Conservation (phyloP, 2,329 filamentous ascomycete genomes). For the Fusarium guadeloupense region DNA sequence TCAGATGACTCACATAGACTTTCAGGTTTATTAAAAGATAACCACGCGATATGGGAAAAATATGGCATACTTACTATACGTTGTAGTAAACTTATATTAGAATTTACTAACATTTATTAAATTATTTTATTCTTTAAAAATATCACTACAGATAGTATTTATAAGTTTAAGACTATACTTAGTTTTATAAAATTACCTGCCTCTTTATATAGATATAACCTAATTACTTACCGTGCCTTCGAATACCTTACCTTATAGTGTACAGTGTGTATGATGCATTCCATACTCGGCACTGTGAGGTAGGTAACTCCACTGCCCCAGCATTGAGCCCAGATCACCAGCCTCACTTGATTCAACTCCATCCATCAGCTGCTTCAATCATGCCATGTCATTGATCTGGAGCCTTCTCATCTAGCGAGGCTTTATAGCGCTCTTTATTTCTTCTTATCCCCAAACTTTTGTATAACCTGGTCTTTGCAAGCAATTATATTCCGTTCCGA, state of each 20-base stretch:
- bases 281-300: slow-evolving; percentile 2
- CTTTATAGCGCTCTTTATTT: not conserved
- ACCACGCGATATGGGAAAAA: no score
- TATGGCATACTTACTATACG: no score
- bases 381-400: not conserved
- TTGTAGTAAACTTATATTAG: no score
- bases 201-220: no score
- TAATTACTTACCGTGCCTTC: no score
- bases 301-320: slow-evolving; percentile 39
- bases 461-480: not conserved
- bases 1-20: no score
- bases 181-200: not conserved
- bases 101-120: no score
- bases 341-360: slow-evolving; percentile 31
- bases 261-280: not conserved
- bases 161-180: no score
- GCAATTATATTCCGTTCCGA: not conserved
- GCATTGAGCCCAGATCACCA: slow-evolving; percentile 35
- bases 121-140: no score
- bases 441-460: not conserved
- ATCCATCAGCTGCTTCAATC: slow-evolving; percentile 12
- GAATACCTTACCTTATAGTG: no score
- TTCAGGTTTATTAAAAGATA: no score
- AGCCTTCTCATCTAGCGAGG: not conserved
- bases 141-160: no score